These are phyloP conservation scores for Globisporangium megalacanthum DNA, from an alignment of 352 stramenopile genomes.

Conservation along the genomic window DNA sequence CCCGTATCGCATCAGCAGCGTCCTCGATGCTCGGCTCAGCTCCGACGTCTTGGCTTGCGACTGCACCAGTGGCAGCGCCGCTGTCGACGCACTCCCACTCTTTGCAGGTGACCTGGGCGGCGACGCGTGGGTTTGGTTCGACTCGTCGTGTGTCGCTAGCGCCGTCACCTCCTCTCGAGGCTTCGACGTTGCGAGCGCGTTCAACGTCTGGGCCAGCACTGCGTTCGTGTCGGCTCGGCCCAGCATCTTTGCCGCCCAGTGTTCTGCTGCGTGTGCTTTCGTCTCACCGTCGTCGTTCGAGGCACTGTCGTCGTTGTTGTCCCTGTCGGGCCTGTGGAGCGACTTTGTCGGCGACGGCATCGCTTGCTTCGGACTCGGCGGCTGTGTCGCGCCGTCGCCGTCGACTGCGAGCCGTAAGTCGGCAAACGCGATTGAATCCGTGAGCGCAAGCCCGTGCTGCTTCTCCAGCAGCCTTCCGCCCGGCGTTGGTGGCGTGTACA, in stretches of 20 bases:
- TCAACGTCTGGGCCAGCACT: slow-evolving; percentile 49
- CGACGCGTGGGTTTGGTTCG: slow-evolving; percentile 11
- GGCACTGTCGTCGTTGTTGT: slow-evolving; percentile 12
- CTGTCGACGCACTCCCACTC: background rate
- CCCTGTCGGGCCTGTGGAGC: background rate
- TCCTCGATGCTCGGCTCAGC: slow-evolving; percentile 80
- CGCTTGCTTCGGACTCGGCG: slow-evolving; percentile 1
- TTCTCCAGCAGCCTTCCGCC: slow-evolving; percentile 13
- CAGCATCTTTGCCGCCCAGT: slow-evolving; percentile 59
- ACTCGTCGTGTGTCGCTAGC: slow-evolving; percentile 8
- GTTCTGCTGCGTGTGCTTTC: slow-evolving; percentile 24
- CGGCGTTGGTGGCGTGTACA: slow-evolving; percentile 60
- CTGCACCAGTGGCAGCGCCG: slow-evolving; percentile 1
- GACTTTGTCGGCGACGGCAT: slow-evolving; percentile 8
- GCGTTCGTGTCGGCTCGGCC: slow-evolving; percentile 49
- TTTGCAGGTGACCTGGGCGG: slow-evolving; percentile 17
- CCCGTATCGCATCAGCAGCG: slow-evolving; percentile 76
- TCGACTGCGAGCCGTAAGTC: slow-evolving; percentile 50
- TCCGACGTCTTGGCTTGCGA: slow-evolving; percentile 30
- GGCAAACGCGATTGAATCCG: slow-evolving; percentile 63
- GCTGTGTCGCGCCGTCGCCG: slow-evolving; percentile 9
- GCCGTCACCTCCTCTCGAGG: no score
- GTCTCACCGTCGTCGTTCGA: slow-evolving; percentile 3
- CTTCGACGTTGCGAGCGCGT: slow-evolving; percentile 39
- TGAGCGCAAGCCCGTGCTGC: slow-evolving; percentile 20